Evolutionary conservation across 23 red algal species (phyloP), one percentile per base, ranked within the genome.

Genomic region (Gracilaria gracilis): DNA sequence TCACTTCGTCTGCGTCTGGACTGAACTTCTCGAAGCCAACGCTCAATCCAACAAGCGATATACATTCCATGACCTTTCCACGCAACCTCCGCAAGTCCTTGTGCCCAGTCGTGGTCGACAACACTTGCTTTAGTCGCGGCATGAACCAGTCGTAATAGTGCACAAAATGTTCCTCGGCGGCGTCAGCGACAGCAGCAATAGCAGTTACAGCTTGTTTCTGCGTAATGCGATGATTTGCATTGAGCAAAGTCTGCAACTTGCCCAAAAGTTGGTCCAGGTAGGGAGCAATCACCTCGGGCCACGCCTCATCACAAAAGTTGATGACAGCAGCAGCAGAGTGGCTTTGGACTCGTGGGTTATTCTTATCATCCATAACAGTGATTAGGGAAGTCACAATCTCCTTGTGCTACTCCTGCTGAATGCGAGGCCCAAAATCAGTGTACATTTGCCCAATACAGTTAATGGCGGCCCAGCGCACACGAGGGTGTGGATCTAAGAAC

Each of bases 361-460:
- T 79, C 49, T 55, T 64, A 67, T 99, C 97, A 66, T 96, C 95
- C 97, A 99, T 99, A 33, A 95, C 84, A 62, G 69, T 61, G 29
- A 96, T 88, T 2, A 99, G 83, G 15, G 89, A 66, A 2, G 85
- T 91, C 27, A 99, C 80, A 44, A 99, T 92, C 25, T 59, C 71
- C 61, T 35, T 53, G 51, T 99, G 97, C 24, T 83, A 95, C 55
- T 95, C 88, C 62, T 84, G 61, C 73, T 99, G 97, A 62, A 99
- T 95, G 31, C 64, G 69, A 28, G 93, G 93, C 38, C 92, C 97
- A 53, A 99, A 99, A 84, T 99, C 97, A 31, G 97, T 99, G 66
- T 94, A 95, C 97, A 99, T 99, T 81, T 99, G 97, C 12, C 97
- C 97, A 44, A 99, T 94, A 80, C 97, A 99, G 38, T 99, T 96